Evolutionary conservation across 2,329 filamentous ascomycete species (phyloP), one percentile per base, ranked within the genome.

Genomic region (Exophiala aquamarina): DNA sequence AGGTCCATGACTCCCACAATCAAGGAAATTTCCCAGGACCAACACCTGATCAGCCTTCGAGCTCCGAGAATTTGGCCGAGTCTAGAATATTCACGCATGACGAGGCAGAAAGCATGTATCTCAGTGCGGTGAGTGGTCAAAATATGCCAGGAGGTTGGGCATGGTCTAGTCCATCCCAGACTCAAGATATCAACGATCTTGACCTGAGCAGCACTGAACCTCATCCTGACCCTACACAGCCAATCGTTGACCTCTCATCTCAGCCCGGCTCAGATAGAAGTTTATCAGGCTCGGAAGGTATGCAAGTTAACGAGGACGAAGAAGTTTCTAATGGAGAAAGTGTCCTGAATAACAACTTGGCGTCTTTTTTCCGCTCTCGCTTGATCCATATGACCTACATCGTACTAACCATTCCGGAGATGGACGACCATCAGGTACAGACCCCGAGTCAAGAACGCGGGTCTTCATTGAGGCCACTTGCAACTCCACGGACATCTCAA

Each of bases 111-210:
- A 75, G 72, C 53, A 69, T 76, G 65, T 76, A 75, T 47, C 72
- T 75, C 71, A 76, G 82, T 60, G 81, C 78, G 9, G 70, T 82
- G 45, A 81, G 76, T 48, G 52, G 47, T 34, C 39, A 33, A 2
- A 32, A 44, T 21, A 57, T 57, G 49, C 54, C 54, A 14, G 54
- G 54, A 21, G 54, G 42, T 11, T 53, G 52, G 38, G 43, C 21
- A 18, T 54, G 43, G 46, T 49, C 54, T 13, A 31, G 26, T 18
- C 41, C 35, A 15, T 17, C 14, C 9, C 7, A 32, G 13, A 28
- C 29, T 15, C 36, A 7, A 6, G 20, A 41, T n/a, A 9, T 4
- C n/a, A 17, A 19, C 14, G 13, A n/a, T 11, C 13, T n/a, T n/a
- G 8, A 26, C 9, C 8, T 14, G 21, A n/a, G 6, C 6, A 26